Percentiles rank a stretch among this genome's conserved stretches.
Conservation (phyloP, 2,329 filamentous ascomycete species). For the Thielaviopsis populi region DNA sequence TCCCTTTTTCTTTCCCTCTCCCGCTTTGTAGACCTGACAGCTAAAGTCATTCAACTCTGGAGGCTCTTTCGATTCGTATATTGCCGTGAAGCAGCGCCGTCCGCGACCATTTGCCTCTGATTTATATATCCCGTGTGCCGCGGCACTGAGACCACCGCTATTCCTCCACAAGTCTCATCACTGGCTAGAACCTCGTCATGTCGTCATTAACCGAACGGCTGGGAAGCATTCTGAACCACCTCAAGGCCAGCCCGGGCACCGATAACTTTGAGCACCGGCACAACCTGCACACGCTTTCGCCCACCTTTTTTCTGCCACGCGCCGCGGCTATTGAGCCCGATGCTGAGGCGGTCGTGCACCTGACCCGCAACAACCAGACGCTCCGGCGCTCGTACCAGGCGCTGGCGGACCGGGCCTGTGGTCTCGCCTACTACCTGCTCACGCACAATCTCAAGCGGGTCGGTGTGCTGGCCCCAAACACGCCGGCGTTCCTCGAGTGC, state of each 20-base stretch:
- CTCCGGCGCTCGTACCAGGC: slow-evolving; percentile 66
- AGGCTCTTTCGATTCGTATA: no score
- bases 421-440: slow-evolving; percentile 73
- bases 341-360: slow-evolving; percentile 70
- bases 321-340: slow-evolving; percentile 79
- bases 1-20: not conserved
- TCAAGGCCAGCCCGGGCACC: slow-evolving; percentile 21
- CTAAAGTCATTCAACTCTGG: no score
- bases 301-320: slow-evolving; percentile 73
- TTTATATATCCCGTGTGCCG: not conserved
- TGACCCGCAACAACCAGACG: slow-evolving; percentile 60
- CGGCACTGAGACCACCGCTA: not conserved
- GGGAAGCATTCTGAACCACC: slow-evolving; percentile 39
- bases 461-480: slow-evolving; percentile 81
- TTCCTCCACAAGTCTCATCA: no score
- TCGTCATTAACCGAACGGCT: slow-evolving; percentile 49
- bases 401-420: slow-evolving; percentile 71
- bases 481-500: slow-evolving; percentile 80
- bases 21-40: not conserved
- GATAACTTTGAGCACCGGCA: slow-evolving; percentile 28
- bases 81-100: no score
- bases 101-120: not conserved
- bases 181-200: not conserved
- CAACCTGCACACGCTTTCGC: slow-evolving; percentile 66
- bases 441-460: slow-evolving; percentile 61